Base-by-base conservation (phyloP, 805 yeast genomes). In the Limtongia smithiae region DNA sequence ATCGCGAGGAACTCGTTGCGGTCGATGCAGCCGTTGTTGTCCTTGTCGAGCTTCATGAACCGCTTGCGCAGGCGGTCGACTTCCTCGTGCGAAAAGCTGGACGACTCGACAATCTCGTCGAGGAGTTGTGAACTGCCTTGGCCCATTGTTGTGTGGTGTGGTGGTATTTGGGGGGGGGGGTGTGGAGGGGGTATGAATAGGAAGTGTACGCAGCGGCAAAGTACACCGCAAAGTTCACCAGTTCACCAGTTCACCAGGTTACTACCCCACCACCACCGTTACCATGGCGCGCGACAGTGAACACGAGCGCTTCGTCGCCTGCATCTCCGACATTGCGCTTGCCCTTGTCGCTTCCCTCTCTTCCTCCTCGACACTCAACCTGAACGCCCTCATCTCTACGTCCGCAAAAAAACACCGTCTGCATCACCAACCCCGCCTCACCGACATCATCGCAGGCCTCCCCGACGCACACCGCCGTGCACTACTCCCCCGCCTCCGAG, bases 401-500 rank as follows among this genome's bases (percentile, higher is more conserved):
- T 79, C 78, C 60, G 86, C 97, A 33, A 90, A 93, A 65, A 88
- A 89, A 69, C 87, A 93, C 73, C 88, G 86, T 70, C 75, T 93
- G 53, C 85, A 86, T 61, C 85, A 84, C 61, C 97, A 90, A 65
- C 98, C 98, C 15, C 75, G 97, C 61, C 74, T 93, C 43, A 91
- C 97, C 1, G 98, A 93, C 68, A 89, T 93, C 61, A 91, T 93
- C 28, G 79, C 88, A 32, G 85, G 97, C 1, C 91, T 93, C 52
- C 98, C 98, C 8, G 97, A 91, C 65, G 96, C 91, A 65, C 85
- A 91, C 69, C 88, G 87, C 68, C 88, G 88, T 65, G 89, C 89
- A 63, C 70, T 93, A 46, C 74, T 93, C 34, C 98, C 97, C 2
- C 90, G 90, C 69, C 74, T 93, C 39, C 87, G 93, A 69, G 98